Evolutionary conservation across 257 asterid species (phyloP), one percentile per base, ranked within the genome.

Genomic region (Mitragyna speciosa): DNA sequence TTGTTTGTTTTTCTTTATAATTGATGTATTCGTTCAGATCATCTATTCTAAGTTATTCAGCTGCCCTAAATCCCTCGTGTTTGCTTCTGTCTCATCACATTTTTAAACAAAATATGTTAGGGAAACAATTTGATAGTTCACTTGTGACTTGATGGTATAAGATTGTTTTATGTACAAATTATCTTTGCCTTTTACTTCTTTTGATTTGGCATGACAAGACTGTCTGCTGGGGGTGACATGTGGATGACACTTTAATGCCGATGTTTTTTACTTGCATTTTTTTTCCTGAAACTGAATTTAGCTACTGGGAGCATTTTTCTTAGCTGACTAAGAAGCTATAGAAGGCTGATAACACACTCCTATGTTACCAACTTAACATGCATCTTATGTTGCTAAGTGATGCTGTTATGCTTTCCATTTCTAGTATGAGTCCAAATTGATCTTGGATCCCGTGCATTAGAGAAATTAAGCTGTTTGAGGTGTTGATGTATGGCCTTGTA

Each of bases 401-500:
- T 68, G 56, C 58, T 24, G 43, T 15, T 26, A n/a, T 7, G 11
- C 31, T 51, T 15, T 68, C 26, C 15, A 28, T 15, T 7, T 48
- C 17, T 1, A 68, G 7, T 41, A 70, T 39, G 52, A 48, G 14
- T 71, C 58, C 75, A 71, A 15, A 47, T 14, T 20, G n/a, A 56
- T 15, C 17, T 58, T 19, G 28, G 30, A 48, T 26, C 30, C 8
- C 12, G 59, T 10, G 70, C 61, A 45, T 65, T 22, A 51, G 26
- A 31, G 30, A 22, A 28, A 11, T 6, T 30, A 45, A 41, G 56
- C 58, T 71, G 26, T 79, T 28, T 8, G 59, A 26, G 43, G 61
- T 72, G n/a, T n/a, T n/a, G n/a, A 63, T 71, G 77, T 39, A 59
- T 61, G 78, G 16, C 73, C 30, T 61, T 26, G 71, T 11, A 22